phyloP scores from a whole-genome alignment of 805 yeast genomes.

The Suhomyces sp. region DNA sequence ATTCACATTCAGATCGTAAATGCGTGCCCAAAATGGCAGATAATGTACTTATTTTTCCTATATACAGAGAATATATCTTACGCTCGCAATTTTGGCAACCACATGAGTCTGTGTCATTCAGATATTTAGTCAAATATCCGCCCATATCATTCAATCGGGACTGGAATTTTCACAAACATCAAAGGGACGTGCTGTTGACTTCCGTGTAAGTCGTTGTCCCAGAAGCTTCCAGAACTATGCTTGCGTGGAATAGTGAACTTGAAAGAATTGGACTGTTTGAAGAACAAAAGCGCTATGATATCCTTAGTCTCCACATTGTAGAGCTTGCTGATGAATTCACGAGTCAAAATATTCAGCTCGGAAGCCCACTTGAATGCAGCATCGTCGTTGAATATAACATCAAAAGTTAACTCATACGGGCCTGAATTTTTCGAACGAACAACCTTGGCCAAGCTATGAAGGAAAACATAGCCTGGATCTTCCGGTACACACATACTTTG shows the following conservation, averaged over 20 bases:
- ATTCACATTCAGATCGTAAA: too few relatives aligned
- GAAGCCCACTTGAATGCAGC: neutral
- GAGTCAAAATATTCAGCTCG: neutral
- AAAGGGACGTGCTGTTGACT: neutral
- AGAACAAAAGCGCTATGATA: neutral
- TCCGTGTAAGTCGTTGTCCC: neutral
- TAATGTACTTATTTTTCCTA: too few relatives aligned
- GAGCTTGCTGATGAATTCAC: neutral
- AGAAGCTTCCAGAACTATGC: neutral
- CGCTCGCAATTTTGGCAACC: too few relatives aligned
- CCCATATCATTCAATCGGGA: too few relatives aligned
- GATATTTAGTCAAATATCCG: too few relatives aligned
- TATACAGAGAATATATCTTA: too few relatives aligned
- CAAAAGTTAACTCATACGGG: neutral
- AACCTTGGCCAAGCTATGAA: neutral
- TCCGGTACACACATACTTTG: neutral
- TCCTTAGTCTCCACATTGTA: neutral
- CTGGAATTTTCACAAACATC: too few relatives aligned
- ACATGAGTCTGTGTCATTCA: too few relatives aligned
- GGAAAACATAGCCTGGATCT: neutral
- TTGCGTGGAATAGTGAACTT: neutral
- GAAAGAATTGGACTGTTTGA: neutral
- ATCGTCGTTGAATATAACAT: neutral
- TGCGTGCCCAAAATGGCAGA: too few relatives aligned
- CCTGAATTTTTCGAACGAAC: neutral